Evolutionary conservation across 2,329 filamentous ascomycete genomes (phyloP).

Genomic region (Pseudogymnoascus sp.): DNA sequence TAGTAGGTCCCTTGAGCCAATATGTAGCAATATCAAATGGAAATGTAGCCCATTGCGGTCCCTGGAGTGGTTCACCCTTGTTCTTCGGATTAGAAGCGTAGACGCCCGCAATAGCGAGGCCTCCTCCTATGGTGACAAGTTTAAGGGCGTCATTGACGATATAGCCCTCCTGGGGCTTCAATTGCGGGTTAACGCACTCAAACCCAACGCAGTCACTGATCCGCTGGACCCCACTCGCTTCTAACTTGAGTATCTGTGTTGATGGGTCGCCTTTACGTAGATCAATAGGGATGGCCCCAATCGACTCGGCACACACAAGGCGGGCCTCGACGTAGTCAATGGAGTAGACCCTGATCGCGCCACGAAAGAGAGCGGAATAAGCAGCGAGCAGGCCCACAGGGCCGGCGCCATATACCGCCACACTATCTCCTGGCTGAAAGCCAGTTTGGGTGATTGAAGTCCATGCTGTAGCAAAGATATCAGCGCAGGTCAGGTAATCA

Average conservation of each 20-base stretch:
- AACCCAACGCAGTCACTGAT: slow-evolving; percentile 61
- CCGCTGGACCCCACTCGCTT: slow-evolving; percentile 55
- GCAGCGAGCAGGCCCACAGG: slow-evolving; percentile 61
- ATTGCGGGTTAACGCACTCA: slow-evolving; percentile 49
- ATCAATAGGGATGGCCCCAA: slow-evolving; percentile 54
- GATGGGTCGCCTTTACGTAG: slow-evolving; percentile 54
- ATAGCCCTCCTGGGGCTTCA: slow-evolving; percentile 54
- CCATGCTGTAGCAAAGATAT: slow-evolving; percentile 46
- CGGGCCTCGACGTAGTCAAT: slow-evolving; percentile 57
- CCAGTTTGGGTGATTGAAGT: slow-evolving; percentile 50
- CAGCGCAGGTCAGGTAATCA: slow-evolving; percentile 49
- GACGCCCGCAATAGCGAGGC: slow-evolving; percentile 36
- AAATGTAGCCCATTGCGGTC: no score
- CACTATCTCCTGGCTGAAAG: slow-evolving; percentile 53
- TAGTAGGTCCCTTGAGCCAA: no score
- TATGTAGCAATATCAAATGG: no score
- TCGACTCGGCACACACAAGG: slow-evolving; percentile 51
- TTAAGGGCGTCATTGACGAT: slow-evolving; percentile 58
- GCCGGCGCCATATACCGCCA: slow-evolving; percentile 58
- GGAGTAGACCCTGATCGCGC: slow-evolving; percentile 54
- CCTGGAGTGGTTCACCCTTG: no score
- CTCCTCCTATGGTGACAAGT: no score
- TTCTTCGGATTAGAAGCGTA: no score
- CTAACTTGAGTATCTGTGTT: slow-evolving; percentile 51
- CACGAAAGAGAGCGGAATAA: slow-evolving; percentile 53